These are phyloP conservation scores for Diplodia mutila DNA, from an alignment of 2,329 filamentous ascomycete genomes.

Conservation along the genomic window DNA sequence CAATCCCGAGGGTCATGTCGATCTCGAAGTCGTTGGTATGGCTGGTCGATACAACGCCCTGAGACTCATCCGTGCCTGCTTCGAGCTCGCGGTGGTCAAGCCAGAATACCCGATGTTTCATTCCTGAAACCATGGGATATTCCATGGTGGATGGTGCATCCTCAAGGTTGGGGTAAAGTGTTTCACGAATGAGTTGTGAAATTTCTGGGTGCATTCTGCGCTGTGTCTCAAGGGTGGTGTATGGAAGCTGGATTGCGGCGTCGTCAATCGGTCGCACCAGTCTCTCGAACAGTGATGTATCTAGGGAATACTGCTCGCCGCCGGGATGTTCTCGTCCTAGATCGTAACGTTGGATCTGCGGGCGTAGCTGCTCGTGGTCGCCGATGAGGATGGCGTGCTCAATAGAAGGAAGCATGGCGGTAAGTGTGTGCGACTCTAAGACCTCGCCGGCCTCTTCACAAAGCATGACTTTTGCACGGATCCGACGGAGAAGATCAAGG, in stretches of 20 bases:
- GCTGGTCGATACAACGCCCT: constrained; percentile 44
- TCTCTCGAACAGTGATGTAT: constrained; percentile 66
- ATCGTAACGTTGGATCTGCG: constrained; percentile 59
- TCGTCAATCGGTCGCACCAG: constrained; percentile 42
- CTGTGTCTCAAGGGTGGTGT: constrained; percentile 58
- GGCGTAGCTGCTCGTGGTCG: constrained; percentile 65
- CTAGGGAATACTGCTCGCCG: constrained; percentile 59
- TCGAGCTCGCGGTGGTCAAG: constrained; percentile 61
- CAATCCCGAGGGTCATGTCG: constrained; percentile 64
- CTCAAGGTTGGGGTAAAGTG: constrained; percentile 60
- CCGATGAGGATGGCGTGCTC: constrained; percentile 69
- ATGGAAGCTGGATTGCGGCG: constrained; percentile 25
- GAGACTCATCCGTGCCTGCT: constrained; percentile 27
- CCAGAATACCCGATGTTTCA: constrained; percentile 63
- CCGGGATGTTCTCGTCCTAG: constrained; percentile 57
- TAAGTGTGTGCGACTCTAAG: constrained; percentile 65
- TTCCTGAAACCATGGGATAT: constrained; percentile 57
- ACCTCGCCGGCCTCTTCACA: constrained; percentile 73
- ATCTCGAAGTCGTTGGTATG: constrained; percentile 64
- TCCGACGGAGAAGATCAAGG: constrained; percentile 53
- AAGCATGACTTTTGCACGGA: constrained; percentile 62
- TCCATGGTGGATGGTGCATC: constrained; percentile 50
- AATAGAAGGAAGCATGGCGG: constrained; percentile 61
- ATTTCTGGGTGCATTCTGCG: constrained; percentile 69
- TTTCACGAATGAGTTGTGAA: constrained; percentile 59